phyloP scores from a whole-genome alignment of 352 stramenopile species.

The Pythium sp. region DNA sequence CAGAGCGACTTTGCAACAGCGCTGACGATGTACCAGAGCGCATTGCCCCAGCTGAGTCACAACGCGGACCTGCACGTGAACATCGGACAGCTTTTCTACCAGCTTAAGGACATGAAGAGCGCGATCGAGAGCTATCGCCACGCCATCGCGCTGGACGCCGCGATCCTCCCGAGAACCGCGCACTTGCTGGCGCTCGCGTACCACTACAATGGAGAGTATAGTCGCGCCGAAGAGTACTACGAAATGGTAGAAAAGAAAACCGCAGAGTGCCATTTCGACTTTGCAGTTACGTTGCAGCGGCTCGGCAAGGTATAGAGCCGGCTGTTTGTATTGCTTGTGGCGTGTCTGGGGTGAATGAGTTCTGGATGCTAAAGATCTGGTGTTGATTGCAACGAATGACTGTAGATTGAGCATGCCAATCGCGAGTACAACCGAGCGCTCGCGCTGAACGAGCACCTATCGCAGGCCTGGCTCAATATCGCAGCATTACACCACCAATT shows the following conservation, averaged over 20 bases:
- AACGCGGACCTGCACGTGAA: slow-evolving; percentile 23
- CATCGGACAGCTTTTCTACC: slow-evolving; percentile 34
- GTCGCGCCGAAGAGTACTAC: slow-evolving; percentile 30
- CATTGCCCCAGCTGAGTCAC: slow-evolving; percentile 17
- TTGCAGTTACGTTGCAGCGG: slow-evolving; percentile 42
- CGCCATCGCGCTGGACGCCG: slow-evolving; percentile 19
- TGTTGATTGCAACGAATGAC: slow-evolving; percentile 3
- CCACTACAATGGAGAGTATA: slow-evolving; percentile 30
- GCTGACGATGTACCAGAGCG: slow-evolving; percentile 19
- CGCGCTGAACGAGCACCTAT: slow-evolving; percentile 23
- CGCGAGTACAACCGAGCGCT: slow-evolving; percentile 44
- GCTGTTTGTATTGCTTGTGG: too few species aligned
- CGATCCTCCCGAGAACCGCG: slow-evolving; percentile 3
- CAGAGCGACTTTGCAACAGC: slow-evolving; percentile 27
- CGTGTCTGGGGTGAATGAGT: too few species aligned
- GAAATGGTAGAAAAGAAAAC: slow-evolving; percentile 18
- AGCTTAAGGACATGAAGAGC: slow-evolving; percentile 21
- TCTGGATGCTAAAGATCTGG: neutral
- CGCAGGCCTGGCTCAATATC: slow-evolving; percentile 59
- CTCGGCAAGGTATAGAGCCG: slow-evolving; percentile 33
- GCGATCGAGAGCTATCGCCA: slow-evolving; percentile 15
- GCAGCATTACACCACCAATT: slow-evolving; percentile 61
- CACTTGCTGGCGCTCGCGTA: slow-evolving; percentile 41
- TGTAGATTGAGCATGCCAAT: slow-evolving; percentile 43
- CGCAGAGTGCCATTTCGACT: slow-evolving; percentile 50